Conservation (phyloP, 768 basidiomycete genomes). For the Russula abietina region DNA sequence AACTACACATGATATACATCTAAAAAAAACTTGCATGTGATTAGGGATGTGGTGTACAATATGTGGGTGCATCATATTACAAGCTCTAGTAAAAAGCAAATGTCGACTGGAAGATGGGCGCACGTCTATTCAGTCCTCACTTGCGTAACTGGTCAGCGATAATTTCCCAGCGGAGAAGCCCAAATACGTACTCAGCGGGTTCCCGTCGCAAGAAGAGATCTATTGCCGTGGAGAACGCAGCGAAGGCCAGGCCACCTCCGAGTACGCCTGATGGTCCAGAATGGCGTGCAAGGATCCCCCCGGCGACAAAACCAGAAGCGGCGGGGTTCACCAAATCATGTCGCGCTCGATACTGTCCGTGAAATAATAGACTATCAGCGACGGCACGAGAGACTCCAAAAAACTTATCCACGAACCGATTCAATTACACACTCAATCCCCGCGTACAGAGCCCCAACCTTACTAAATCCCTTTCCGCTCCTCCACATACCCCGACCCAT, state of each 20-base stretch:
- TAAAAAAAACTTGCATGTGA: background rate
- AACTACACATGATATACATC: background rate
- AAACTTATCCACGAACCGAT: slow-evolving; percentile 52
- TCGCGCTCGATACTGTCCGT: slow-evolving; percentile 83
- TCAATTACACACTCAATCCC: slow-evolving; percentile 95
- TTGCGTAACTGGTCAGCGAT: slow-evolving; percentile 3
- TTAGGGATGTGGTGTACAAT: no score
- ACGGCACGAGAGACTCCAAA: background rate
- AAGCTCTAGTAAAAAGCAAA: slow-evolving; percentile 2
- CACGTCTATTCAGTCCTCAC: slow-evolving; percentile 15
- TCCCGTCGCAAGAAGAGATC: slow-evolving; percentile 80
- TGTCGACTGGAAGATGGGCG: background rate
- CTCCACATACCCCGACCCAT: slow-evolving; percentile 93
- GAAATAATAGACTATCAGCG: background rate
- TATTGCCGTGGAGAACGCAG: slow-evolving; percentile 87
- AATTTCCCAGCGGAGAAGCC: background rate
- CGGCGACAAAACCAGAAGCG: slow-evolving; percentile 80
- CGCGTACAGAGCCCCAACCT: slow-evolving; percentile 91
- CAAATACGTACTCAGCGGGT: slow-evolving; percentile 58
- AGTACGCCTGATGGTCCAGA: slow-evolving; percentile 81
- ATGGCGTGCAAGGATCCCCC: slow-evolving; percentile 81
- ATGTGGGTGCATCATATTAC: slow-evolving; percentile 2
- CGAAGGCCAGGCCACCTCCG: slow-evolving; percentile 88
- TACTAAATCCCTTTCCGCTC: slow-evolving; percentile 87
- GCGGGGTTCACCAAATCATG: slow-evolving; percentile 93